phyloP scores from a whole-genome alignment of 129 eudicot genomes.

The Dittrichia graveolens region DNA sequence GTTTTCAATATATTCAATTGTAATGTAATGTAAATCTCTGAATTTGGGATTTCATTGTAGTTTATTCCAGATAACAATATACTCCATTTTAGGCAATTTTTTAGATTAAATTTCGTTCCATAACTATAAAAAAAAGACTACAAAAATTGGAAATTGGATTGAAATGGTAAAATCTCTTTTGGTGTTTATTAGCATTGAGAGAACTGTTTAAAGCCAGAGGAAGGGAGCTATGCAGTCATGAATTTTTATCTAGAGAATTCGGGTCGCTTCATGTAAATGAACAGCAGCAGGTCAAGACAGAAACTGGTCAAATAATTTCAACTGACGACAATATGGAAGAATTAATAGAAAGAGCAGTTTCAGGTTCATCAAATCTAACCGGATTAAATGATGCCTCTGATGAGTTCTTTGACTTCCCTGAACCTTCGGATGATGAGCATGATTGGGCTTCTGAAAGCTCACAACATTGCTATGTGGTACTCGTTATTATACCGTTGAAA shows the following conservation, averaged over 20 bases:
- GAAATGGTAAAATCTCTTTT: neutral
- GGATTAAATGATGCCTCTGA: slow-evolving; percentile 63
- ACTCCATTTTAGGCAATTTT: too few species aligned
- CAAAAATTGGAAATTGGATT: neutral
- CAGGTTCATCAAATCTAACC: slow-evolving; percentile 59
- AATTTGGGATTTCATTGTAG: too few species aligned
- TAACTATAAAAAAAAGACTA: neutral
- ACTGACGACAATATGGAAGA: slow-evolving; percentile 28
- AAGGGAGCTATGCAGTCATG: slow-evolving; percentile 46
- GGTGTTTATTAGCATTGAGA: slow-evolving; percentile 53
- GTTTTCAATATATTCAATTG: neutral
- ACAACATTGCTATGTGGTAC: slow-evolving; percentile 37
- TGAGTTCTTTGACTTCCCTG: slow-evolving; percentile 78
- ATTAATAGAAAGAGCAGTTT: slow-evolving; percentile 33
- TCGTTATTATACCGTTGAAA: neutral
- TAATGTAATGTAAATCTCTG: neutral
- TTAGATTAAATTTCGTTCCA: neutral
- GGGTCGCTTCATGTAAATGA: slow-evolving; percentile 42
- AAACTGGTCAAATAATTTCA: slow-evolving; percentile 28
- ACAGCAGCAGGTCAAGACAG: slow-evolving; percentile 42
- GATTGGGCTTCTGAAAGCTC: slow-evolving; percentile 26
- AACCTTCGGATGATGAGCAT: slow-evolving; percentile 25
- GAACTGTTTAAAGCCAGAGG: slow-evolving; percentile 69
- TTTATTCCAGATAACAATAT: too few species aligned
- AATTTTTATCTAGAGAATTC: slow-evolving; percentile 45